Percentiles rank a stretch among this genome's conserved stretches.
Evolutionary conservation across 1,139 yeast genomes (phyloP).

Genomic region (Komagataea norvegica): DNA sequence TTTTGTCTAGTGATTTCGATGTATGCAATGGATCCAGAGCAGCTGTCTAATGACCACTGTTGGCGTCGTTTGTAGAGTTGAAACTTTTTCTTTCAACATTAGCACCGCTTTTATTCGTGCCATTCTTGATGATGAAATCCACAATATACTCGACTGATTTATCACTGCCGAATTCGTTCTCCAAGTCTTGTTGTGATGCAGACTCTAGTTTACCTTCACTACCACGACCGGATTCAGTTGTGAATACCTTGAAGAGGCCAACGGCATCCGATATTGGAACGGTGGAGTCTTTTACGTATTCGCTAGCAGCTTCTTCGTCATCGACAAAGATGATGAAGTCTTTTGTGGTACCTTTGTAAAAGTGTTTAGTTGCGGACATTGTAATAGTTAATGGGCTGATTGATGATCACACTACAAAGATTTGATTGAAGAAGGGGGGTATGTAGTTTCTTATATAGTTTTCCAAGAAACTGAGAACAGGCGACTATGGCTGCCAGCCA

Average conservation of each 20-base stretch:
- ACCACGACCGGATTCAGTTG: conserved; percentile 57
- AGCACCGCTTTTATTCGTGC: conserved; percentile 41
- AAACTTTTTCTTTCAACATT: conserved; percentile 19
- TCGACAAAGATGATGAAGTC: conserved; percentile 68
- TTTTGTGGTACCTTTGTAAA: conserved; percentile 58
- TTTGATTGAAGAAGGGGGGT: background rate
- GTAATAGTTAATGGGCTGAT: background rate
- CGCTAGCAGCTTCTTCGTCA: conserved; percentile 43
- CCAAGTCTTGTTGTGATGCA: conserved; percentile 64
- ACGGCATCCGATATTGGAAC: conserved; percentile 63
- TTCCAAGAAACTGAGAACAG: too few relatives aligned
- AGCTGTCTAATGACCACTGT: conserved; percentile 10
- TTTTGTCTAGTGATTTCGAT: too few relatives aligned
- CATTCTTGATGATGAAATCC: conserved; percentile 50
- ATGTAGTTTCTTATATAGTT: background rate
- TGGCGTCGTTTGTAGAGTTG: conserved; percentile 27
- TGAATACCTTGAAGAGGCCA: conserved; percentile 59
- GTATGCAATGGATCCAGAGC: too few relatives aligned
- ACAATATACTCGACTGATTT: conserved; percentile 45
- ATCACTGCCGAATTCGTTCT: conserved; percentile 67
- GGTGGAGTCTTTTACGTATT: conserved; percentile 47
- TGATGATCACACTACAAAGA: too few relatives aligned
- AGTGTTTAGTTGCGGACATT: conserved; percentile 21
- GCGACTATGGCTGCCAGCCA: too few relatives aligned
- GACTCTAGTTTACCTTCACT: conserved; percentile 66